Percentiles rank a stretch among this genome's conserved stretches.
phyloP scores from a whole-genome alignment of 768 basidiomycete genomes.

The Brasilioporus rufonigricans region DNA sequence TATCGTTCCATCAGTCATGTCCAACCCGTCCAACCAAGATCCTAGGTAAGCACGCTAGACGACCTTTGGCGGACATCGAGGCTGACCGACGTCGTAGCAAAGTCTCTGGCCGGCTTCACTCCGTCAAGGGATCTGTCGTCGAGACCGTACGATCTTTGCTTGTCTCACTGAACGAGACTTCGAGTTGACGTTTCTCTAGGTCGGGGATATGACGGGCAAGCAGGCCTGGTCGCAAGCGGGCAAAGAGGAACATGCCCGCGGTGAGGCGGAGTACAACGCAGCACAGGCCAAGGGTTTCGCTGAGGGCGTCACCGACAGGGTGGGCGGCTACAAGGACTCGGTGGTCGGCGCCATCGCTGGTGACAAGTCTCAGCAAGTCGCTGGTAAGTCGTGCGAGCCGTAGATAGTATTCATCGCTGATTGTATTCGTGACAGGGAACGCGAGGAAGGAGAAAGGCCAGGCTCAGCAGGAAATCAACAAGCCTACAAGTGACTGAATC shows the following conservation, averaged over 20 bases:
- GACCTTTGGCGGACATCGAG: too few relatives aligned
- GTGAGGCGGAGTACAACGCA: slow-evolving; percentile 46
- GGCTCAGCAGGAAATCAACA: slow-evolving; percentile 53
- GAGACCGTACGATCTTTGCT: slow-evolving; percentile 27
- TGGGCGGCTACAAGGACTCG: slow-evolving; percentile 50
- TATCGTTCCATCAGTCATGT: slow-evolving; percentile 2
- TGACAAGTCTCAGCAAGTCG: slow-evolving; percentile 49
- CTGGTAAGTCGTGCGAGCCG: slow-evolving; percentile 34
- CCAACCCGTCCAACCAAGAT: slow-evolving; percentile 21
- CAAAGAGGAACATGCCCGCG: slow-evolving; percentile 48
- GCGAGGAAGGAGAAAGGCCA: slow-evolving; percentile 52
- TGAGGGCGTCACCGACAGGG: slow-evolving; percentile 45
- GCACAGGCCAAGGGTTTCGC: slow-evolving; percentile 50
- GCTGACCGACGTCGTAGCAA: slow-evolving; percentile 27
- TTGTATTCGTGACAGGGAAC: slow-evolving; percentile 40
- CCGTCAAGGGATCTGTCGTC: slow-evolving; percentile 36
- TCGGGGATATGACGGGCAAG: slow-evolving; percentile 45
- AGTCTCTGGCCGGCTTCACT: slow-evolving; percentile 34
- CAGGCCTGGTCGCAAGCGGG: slow-evolving; percentile 44
- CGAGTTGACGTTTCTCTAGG: slow-evolving; percentile 14
- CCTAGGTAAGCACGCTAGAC: slow-evolving; percentile 23
- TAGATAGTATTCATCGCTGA: fast-evolving
- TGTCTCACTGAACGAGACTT: neutral
- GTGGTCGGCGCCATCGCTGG: slow-evolving; percentile 56
- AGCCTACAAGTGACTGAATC: slow-evolving; percentile 17